Percentiles rank a stretch among this genome's conserved stretches.
Evolutionary conservation across 768 basidiomycete species (phyloP).

Genomic region (Cubamyces sp.): DNA sequence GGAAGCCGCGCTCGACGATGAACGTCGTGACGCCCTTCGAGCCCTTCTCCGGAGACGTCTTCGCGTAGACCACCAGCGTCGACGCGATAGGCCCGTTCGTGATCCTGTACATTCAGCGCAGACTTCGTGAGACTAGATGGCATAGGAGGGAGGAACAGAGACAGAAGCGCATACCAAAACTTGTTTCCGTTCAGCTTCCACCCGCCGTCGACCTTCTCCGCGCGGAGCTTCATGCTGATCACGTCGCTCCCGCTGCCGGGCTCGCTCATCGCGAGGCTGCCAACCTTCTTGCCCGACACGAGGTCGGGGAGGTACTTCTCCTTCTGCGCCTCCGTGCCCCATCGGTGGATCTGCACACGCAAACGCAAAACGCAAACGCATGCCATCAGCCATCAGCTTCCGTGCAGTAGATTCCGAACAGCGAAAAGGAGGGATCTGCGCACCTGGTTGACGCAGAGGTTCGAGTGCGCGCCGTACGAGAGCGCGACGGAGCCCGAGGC

Average conservation of each 20-base stretch:
- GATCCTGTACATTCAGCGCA: constrained; percentile 58
- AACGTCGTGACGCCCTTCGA: constrained; percentile 94
- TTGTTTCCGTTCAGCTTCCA: constrained; percentile 89
- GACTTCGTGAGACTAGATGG: background rate
- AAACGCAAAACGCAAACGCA: background rate
- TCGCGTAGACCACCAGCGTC: constrained; percentile 92
- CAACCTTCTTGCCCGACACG: constrained; percentile 80
- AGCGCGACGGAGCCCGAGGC: constrained; percentile 92
- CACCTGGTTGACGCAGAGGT: constrained; percentile 68
- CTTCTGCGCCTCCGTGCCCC: constrained; percentile 85
- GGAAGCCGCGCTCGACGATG: constrained; percentile 80
- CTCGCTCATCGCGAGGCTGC: constrained; percentile 95
- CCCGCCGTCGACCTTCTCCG: constrained; percentile 76
- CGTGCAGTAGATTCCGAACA: background rate
- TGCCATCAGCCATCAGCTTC: no score
- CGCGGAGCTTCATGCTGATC: constrained; percentile 88
- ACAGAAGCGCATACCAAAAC: constrained; percentile 66
- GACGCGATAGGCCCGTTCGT: constrained; percentile 93
- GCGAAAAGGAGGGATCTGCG: background rate
- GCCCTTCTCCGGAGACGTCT: constrained; percentile 74
- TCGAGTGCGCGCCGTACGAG: constrained; percentile 91
- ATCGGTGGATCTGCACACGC: constrained; percentile 60
- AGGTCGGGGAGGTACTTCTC: constrained; percentile 82
- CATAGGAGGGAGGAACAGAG: background rate
- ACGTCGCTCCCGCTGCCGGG: constrained; percentile 92